Percentiles rank a stretch among this genome's conserved stretches.
Evolutionary conservation across 2,329 filamentous ascomycete genomes (phyloP).

Genomic region (Zopfia rhizophila): DNA sequence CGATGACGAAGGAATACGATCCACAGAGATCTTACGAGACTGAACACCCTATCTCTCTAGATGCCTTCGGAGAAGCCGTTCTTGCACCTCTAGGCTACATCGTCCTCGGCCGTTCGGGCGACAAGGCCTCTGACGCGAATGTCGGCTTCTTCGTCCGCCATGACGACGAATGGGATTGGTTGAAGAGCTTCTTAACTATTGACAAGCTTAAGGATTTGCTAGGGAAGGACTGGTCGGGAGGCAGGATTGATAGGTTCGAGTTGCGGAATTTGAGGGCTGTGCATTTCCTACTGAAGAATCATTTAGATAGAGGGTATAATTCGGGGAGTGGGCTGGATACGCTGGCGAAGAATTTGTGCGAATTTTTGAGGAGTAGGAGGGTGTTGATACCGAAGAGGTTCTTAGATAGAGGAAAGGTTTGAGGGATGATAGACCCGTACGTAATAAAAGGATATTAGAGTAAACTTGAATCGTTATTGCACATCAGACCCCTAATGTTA

Average conservation of each 20-base stretch:
- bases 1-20: conserved; percentile 16
- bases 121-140: conserved; percentile 36
- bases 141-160: conserved; percentile 30
- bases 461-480: no score
- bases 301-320: conserved; percentile 31
- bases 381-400: conserved; percentile 21
- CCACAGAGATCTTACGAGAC: conserved; percentile 37
- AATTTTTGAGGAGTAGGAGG: conserved; percentile 26
- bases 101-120: conserved; percentile 36
- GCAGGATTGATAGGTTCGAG: conserved; percentile 31
- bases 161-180: conserved; percentile 54
- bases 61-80: conserved; percentile 43
- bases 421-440: no score
- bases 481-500: no score
- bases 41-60: conserved; percentile 29
- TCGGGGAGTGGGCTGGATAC: conserved; percentile 27
- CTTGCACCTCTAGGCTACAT: conserved; percentile 50
- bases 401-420: conserved; percentile 14
- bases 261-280: conserved; percentile 26
- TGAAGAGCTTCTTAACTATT: conserved; percentile 52
- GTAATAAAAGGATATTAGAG: no score
- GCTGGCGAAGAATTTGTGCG: conserved; percentile 28
- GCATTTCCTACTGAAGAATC: conserved; percentile 25
- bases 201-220: conserved; percentile 37
- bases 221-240: conserved; percentile 16